Base-by-base conservation (phyloP, 169 alveolate genomes). In the Cryptosporidium muris region DNA sequence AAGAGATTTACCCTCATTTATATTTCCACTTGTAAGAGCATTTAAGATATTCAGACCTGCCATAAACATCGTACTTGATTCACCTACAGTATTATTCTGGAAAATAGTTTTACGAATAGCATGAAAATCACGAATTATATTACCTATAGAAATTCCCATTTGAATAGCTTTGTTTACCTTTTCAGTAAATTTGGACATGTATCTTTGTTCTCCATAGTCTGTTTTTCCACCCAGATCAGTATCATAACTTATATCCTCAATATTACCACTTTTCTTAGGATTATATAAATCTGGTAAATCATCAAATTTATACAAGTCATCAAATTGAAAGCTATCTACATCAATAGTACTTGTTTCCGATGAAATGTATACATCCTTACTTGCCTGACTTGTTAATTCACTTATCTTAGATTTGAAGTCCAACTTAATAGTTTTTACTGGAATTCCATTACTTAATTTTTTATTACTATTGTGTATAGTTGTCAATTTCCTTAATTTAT, bases 301-400 rank as follows among this genome's bases (percentile, higher is more conserved):
- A 12, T 74, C 68, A 14, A 74, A 74, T 43, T 74, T 74, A 48
- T 74, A 74, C 4, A 56, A 47, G 36, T 74, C 85, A 12, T 74
- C 85, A 74, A 74, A 74, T 60, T 74, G 85, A 48, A 74, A 74
- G 38, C 74, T 74, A 38, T 74, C 85, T 42, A 74, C 45, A 60
- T 74, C 85, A 38, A 47, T 43, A 8, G 16, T 2, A 6, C 58
- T 51, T 7, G 60, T 64, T 34, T 48, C 36, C 43, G 40, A 16
- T n/a, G 53, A 66, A 12, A 14, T 42, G 2, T 42, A 42, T 37
- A 52, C 81, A 40, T 4, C 14, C 1, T 66, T 45, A 25, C 54
- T 6, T 48, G 7, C 65, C 12, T 12, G 47, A 1, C 8, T 25
- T 43, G 2, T 6, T 4, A 43, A 16, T 14, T 40, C 63, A n/a